Base-by-base conservation (phyloP, 2,329 filamentous ascomycete species). In the Penicillium sp. region DNA sequence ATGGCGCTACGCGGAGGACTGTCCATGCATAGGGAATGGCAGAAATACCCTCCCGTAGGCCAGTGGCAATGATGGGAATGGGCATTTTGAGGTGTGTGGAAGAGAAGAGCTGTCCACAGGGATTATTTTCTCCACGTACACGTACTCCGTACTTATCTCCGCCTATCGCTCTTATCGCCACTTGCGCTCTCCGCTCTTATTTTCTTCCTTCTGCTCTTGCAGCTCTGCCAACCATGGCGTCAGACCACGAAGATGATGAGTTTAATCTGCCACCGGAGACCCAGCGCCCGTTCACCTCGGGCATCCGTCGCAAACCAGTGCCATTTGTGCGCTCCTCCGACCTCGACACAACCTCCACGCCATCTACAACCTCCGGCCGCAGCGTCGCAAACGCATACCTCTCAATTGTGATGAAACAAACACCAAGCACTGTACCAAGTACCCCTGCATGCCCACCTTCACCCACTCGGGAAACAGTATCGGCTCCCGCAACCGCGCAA, bases 231-330 rank as follows among this genome's bases (percentile, higher is more conserved):
- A 49, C 22, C 38, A 71, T 68, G 60, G 64, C 72, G 53, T 53
- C 61, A 40, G 51, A 55, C 22, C 60, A 71, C 66, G 80, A 83
- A 21, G 81, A 84, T 34, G 80, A 86, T 42, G 79, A 79, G 42
- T 86, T 86, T 56, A 81, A 81, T 16, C 73, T 82, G 2, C 84
- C 85, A 0, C 75, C 85, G 4, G 77, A 81, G 58, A 79, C 85
- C 55, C 84, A 86, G 62, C 79, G 80, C 11, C 80, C 82, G 53
- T 88, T 86, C 59, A 83, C 83, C 42, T 82, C 84, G 11, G 84
- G 85, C n/a, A 79, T 88, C 49, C 84, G 83, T 66, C 78, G 83
- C 61, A 86, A 83, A 72, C 77, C 75, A 49, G 80, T 88, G 42
- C 75, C 78, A 5, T 88, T 88, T 66, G 82, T 88, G 13, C 77